Percentiles rank a stretch among this genome's conserved stretches.
Evolutionary conservation across 371 early-diverging fungal genomes (phyloP).

Genomic region (Rhizomucor miehei): DNA sequence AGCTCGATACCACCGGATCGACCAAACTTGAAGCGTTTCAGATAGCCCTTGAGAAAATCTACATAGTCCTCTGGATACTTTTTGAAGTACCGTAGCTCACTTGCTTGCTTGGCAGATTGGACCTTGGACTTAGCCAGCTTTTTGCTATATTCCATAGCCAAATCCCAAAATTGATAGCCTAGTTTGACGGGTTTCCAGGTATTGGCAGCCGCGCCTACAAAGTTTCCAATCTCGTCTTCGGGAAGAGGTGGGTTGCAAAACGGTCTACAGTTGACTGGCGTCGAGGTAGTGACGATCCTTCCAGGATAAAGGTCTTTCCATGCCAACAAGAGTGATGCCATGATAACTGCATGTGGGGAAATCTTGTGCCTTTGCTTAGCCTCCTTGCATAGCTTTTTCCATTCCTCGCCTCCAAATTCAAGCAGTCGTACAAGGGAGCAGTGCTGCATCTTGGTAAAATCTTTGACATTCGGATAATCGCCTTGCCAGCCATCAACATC

Average conservation of each 20-base stretch:
- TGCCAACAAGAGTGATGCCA: slow-evolving; percentile 19
- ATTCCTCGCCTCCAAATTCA: slow-evolving; percentile 9
- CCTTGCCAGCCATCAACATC: slow-evolving; percentile 27
- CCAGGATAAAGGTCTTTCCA: slow-evolving; percentile 26
- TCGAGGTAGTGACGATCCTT: slow-evolving; percentile 10
- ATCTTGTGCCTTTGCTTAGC: slow-evolving; percentile 16
- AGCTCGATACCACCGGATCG: slow-evolving; percentile 39
- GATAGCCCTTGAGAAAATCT: slow-evolving; percentile 20
- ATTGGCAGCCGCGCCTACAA: slow-evolving; percentile 25
- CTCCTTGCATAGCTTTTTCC: slow-evolving; percentile 14
- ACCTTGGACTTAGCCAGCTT: slow-evolving; percentile 15
- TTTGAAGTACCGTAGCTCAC: slow-evolving; percentile 18
- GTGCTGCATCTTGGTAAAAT: slow-evolving; percentile 12
- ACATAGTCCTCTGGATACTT: slow-evolving; percentile 29
- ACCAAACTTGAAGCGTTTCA: slow-evolving; percentile 13
- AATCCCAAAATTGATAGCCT: slow-evolving; percentile 18
- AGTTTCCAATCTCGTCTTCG: slow-evolving; percentile 35
- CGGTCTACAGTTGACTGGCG: slow-evolving; percentile 36
- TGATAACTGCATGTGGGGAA: slow-evolving; percentile 32
- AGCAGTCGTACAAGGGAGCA: slow-evolving; percentile 15
- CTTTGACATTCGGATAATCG: slow-evolving; percentile 22
- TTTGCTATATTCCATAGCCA: slow-evolving; percentile 19
- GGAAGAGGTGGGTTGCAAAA: slow-evolving; percentile 32
- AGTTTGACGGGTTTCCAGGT: slow-evolving; percentile 14
- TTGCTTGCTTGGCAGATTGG: slow-evolving; percentile 16